phyloP scores from a whole-genome alignment of 345 rosid genomes.

The Sisymbrium irio region DNA sequence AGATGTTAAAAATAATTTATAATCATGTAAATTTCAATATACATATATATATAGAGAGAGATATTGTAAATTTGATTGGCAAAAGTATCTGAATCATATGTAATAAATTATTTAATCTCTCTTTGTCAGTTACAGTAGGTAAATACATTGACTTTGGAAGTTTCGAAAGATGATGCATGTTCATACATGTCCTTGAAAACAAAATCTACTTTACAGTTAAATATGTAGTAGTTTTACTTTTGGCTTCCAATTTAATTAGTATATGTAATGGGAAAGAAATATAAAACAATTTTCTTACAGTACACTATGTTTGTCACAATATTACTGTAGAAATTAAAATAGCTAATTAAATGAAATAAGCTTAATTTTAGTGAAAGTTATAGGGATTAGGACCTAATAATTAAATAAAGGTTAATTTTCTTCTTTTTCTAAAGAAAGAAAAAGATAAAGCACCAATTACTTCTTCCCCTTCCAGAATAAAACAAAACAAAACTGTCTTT shows the following conservation, averaged over 20 bases:
- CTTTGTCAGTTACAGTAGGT: not conserved
- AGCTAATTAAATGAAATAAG: not conserved
- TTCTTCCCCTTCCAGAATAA: conserved; percentile 3
- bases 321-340: too few relatives aligned
- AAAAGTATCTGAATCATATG: not conserved
- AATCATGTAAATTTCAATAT: not conserved
- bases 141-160: conserved; percentile 1
- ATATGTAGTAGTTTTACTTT: not conserved
- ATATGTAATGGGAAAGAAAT: not conserved
- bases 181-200: conserved; percentile 13
- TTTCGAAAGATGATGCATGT: conserved; percentile 21
- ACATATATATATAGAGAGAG: not conserved
- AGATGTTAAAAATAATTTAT: not conserved
- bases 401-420: not conserved
- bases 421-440: conserved; percentile 22
- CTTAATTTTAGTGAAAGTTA: not conserved
- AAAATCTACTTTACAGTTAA: not conserved
- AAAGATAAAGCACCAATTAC: not conserved
- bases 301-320: not conserved
- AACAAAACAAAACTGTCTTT: conserved; percentile 47
- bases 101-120: not conserved
- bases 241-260: not conserved
- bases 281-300: not conserved
- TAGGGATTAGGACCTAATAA: not conserved
- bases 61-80: not conserved